Evolutionary conservation across 768 basidiomycete species (phyloP).

Genomic region (Lentinus tigrinus): DNA sequence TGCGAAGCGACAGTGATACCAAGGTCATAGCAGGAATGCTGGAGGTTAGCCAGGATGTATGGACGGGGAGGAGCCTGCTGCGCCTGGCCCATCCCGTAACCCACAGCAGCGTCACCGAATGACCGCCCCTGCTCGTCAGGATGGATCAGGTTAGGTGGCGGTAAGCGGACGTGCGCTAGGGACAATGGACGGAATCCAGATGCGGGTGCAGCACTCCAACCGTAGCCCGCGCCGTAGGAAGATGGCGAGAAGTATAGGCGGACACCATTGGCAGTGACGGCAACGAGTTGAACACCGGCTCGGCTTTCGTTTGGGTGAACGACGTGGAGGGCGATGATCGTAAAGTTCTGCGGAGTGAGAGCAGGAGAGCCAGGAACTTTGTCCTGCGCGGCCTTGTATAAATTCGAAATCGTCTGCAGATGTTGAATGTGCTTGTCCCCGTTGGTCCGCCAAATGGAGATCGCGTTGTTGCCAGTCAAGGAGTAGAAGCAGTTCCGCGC

Average conservation of each 20-base stretch:
- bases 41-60: conserved; percentile 57
- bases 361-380: conserved; percentile 78
- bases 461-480: conserved; percentile 61
- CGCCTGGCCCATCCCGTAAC: conserved; percentile 49
- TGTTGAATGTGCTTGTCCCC: conserved; percentile 69
- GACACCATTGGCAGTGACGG: conserved; percentile 77
- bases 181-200: conserved; percentile 54
- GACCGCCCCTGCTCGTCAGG: conserved; percentile 65
- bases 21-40: conserved; percentile 62
- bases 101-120: conserved; percentile 43
- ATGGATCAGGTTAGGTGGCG: conserved; percentile 72
- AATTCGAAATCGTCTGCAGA: conserved; percentile 70
- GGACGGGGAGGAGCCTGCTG: conserved; percentile 48
- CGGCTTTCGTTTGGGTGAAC: conserved; percentile 67
- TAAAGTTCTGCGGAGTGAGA: conserved; percentile 67
- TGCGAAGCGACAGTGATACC: conserved; percentile 74
- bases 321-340: conserved; percentile 68
- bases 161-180: conserved; percentile 76
- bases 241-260: conserved; percentile 78
- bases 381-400: conserved; percentile 76
- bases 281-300: conserved; percentile 71
- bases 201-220: conserved; percentile 32
- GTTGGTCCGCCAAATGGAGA: conserved; percentile 64
- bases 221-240: conserved; percentile 39
- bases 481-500: conserved; percentile 77